Conservation (phyloP, 768 basidiomycete species). For the Imleria badia region DNA sequence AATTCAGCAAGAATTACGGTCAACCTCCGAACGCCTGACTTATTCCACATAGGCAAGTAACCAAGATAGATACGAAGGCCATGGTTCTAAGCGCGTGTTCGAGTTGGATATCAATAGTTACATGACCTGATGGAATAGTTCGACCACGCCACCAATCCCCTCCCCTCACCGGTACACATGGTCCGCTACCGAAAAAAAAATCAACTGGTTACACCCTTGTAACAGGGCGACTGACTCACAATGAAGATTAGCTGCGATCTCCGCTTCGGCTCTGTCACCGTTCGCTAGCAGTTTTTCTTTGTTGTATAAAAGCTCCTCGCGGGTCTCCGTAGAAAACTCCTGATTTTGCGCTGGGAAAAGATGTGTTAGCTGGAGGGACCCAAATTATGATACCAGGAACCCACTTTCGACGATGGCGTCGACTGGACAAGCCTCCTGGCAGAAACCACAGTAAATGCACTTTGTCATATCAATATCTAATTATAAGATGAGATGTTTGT, state of each 20-base stretch:
- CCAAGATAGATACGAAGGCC: background rate
- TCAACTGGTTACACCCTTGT: conserved; percentile 17
- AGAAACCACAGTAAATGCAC: conserved; percentile 99
- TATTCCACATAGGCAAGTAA: background rate
- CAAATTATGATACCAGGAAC: conserved; percentile 32
- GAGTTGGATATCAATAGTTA: conserved; percentile 21
- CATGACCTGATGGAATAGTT: conserved; percentile 17
- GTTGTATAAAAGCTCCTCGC: conserved; percentile 98
- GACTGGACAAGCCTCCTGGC: conserved; percentile 99
- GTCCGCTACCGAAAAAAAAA: conserved; percentile 55
- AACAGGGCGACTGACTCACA: conserved; percentile 42
- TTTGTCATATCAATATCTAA: conserved; percentile 99
- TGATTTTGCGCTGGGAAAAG: conserved; percentile 84
- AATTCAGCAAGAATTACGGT: background rate
- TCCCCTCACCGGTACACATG: conserved; percentile 77
- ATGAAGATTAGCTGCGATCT: conserved; percentile 93
- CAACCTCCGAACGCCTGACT: background rate
- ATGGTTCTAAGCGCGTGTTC: conserved; percentile 4
- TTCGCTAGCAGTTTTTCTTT: conserved; percentile 98
- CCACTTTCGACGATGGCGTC: conserved; percentile 99
- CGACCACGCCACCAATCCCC: conserved; percentile 6
- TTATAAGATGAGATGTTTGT: background rate
- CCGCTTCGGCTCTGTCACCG: conserved; percentile 94
- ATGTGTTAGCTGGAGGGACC: background rate
- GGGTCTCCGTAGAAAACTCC: conserved; percentile 96